These are phyloP conservation scores for Wolfiporia cocos DNA, from an alignment of 1,284 basidiomycete species.

Conservation along the genomic window DNA sequence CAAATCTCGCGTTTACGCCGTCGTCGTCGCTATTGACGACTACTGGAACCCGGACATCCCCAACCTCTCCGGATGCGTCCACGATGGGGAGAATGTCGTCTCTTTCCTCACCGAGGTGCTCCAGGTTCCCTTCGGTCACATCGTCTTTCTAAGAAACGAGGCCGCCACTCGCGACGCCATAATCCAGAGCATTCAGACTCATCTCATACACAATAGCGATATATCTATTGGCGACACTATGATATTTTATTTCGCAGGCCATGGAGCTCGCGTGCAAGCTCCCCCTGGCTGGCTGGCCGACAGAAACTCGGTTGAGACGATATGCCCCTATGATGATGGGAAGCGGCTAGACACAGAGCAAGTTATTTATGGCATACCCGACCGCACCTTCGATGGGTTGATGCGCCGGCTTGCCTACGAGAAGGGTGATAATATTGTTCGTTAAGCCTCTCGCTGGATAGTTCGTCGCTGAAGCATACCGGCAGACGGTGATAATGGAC, in stretches of 20 bases:
- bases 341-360: neutral
- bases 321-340: constrained; percentile 6
- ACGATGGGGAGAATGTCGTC: neutral
- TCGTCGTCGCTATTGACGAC: neutral
- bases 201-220: constrained; percentile 1
- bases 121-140: neutral
- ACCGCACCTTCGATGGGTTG: constrained; percentile 7
- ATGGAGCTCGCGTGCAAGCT: constrained; percentile 1
- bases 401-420: constrained; percentile 2
- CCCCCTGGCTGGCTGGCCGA: neutral
- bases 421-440: constrained; percentile 11
- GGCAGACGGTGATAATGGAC: constrained; percentile 9
- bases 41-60: neutral
- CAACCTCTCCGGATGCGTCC: neutral
- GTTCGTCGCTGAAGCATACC: neutral
- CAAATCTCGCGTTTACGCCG: neutral
- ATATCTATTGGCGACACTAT: constrained; percentile 5
- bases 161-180: neutral
- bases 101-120: neutral
- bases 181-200: neutral
- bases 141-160: neutral
- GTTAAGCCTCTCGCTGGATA: neutral
- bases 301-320: constrained; percentile 2
- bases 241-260: constrained; percentile 7
- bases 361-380: constrained; percentile 7